Conservation (phyloP, 73 alveolate species). For the Tetrahymena borealis region DNA sequence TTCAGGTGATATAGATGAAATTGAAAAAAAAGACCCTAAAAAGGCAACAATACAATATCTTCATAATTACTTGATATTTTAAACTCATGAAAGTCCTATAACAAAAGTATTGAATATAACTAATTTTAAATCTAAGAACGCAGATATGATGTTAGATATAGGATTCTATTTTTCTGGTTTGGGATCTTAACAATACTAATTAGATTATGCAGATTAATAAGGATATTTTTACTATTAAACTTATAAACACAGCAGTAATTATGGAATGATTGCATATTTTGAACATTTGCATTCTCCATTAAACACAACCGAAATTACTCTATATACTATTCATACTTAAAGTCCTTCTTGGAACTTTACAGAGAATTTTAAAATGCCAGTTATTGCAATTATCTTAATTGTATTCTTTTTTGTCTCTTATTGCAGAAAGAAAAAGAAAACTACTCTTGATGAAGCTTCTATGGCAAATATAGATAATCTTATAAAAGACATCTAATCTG, state of each 20-base stretch:
- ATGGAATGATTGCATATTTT: neutral
- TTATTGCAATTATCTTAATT: neutral
- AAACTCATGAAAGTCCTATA: neutral
- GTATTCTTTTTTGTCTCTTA: neutral
- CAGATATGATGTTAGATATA: neutral
- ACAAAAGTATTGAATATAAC: neutral
- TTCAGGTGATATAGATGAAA: neutral
- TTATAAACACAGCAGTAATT: neutral
- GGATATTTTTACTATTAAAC: neutral
- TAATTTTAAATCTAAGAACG: neutral
- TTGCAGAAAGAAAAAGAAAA: constrained; percentile 1
- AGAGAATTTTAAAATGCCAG: neutral
- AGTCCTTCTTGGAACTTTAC: neutral
- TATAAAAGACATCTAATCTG: neutral
- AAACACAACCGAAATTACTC: neutral
- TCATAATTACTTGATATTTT: neutral
- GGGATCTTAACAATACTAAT: neutral
- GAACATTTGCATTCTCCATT: neutral
- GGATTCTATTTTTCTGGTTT: neutral
- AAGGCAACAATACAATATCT: neutral
- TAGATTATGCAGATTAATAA: neutral
- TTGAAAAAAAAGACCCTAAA: neutral
- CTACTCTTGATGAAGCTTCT: neutral
- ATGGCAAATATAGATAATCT: neutral
- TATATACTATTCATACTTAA: neutral